Base-by-base conservation (phyloP, 148 eudicot species). In the Rhododendron mucronatum region DNA sequence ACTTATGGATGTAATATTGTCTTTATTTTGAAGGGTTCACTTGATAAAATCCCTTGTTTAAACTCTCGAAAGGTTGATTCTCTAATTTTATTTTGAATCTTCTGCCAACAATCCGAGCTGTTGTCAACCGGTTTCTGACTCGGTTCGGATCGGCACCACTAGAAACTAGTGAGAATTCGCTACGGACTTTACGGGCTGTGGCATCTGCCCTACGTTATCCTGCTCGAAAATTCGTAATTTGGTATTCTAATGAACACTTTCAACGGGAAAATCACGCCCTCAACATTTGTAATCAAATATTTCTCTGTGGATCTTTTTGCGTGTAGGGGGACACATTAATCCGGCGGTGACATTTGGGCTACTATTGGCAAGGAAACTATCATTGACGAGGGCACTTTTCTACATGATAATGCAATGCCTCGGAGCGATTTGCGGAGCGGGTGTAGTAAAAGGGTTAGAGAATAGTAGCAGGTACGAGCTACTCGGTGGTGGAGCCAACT, bases 321-420 rank as follows among this genome's bases (percentile, higher is more conserved):
- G 14, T 33, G 67, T 11, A 84, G 86, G 86, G 44, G 86, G 86
- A 2, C 86, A 84, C 33, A 84, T 84, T 21, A 84, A 84, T 23
- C 86, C 86, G 48, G 86, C 86, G 5, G 86, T 84, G 65, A 84
- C 87, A 6, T 87, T 87, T 30, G 88, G 88, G 44, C 75, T 87
- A 39, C 82, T 87, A 10, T 75, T 87, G n/a, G 88, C 82, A 26
- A 75, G 88, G 57, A 87, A 87, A 55, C 76, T 87, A 44, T 87
- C 88, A 7, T 83, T 87, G 75, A 83, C 81, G 9, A 75, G 85
- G 81, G 85, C 88, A 15, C 3, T 87, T 50, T 87, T 87, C 88
- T 87, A 87, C 82, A 87, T 87, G 82, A 28, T 87, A 20, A 87
- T 87, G 88, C 88, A 86, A 45, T 84, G 86, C 86, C 80, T 84